Evolutionary conservation across 805 yeast species (phyloP).

Genomic region (Pichia gijzeniarum): DNA sequence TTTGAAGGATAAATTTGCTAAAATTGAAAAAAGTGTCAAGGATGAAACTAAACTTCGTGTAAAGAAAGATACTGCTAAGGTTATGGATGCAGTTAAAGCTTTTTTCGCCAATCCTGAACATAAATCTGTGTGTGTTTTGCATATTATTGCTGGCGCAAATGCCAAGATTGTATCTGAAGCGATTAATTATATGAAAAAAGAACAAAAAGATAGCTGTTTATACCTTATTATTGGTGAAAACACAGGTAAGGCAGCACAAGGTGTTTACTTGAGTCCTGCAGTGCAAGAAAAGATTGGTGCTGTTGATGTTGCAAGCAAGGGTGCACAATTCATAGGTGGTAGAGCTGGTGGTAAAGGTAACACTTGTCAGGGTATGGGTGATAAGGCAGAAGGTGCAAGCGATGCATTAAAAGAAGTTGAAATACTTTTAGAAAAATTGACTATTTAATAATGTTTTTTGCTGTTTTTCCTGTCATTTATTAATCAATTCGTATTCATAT

Average conservation of each 20-base stretch:
- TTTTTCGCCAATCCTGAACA: slow-evolving; percentile 55
- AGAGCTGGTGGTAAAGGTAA: slow-evolving; percentile 98
- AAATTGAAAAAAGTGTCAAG: slow-evolving; percentile 78
- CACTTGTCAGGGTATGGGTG: slow-evolving; percentile 95
- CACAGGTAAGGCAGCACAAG: slow-evolving; percentile 78
- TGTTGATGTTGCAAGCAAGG: slow-evolving; percentile 65
- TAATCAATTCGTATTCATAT: background rate
- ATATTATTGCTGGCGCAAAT: slow-evolving; percentile 66
- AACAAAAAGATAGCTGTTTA: slow-evolving; percentile 64
- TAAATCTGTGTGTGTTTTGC: slow-evolving; percentile 56
- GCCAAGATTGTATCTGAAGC: slow-evolving; percentile 96
- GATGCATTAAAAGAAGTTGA: slow-evolving; percentile 70
- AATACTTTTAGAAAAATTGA: slow-evolving; percentile 55
- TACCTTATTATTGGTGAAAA: slow-evolving; percentile 68
- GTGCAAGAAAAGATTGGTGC: slow-evolving; percentile 66
- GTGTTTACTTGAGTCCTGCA: slow-evolving; percentile 75
- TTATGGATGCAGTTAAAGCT: slow-evolving; percentile 66
- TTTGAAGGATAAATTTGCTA: slow-evolving; percentile 65
- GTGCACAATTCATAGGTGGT: slow-evolving; percentile 79
- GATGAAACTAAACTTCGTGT: slow-evolving; percentile 85
- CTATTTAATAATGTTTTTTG: slow-evolving; percentile 9
- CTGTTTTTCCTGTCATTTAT: too few relatives aligned
- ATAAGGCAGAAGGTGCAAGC: slow-evolving; percentile 59
- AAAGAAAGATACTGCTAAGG: slow-evolving; percentile 79
- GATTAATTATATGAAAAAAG: slow-evolving; percentile 72